A percentile compares a stretch with the other conserved stretches of the same genome.
These are phyloP conservation scores for Claviceps sp. DNA, from an alignment of 2,329 filamentous ascomycete species.

Conservation along the genomic window DNA sequence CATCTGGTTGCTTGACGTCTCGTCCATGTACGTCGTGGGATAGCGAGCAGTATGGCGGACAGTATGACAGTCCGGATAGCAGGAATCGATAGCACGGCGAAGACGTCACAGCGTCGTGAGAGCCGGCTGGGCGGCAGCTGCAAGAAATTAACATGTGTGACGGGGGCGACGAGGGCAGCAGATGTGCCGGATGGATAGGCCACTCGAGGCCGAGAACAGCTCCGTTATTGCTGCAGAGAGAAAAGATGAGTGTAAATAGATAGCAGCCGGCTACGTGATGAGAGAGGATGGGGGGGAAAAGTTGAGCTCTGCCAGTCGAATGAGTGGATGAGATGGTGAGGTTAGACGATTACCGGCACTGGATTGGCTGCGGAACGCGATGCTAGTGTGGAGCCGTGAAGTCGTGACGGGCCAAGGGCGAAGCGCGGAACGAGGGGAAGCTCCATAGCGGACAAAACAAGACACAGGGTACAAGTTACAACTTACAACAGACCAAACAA, in stretches of 20 bases:
- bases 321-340: conserved; percentile 3
- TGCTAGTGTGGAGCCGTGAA: conserved; percentile 25
- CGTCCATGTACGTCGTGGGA: conserved; percentile 4
- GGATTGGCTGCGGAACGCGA: conserved; percentile 20
- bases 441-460: too few relatives aligned
- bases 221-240: not conserved
- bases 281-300: not conserved
- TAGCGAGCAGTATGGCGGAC: not conserved
- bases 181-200: not conserved
- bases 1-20: conserved; percentile 27
- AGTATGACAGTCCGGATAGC: not conserved
- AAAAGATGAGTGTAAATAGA: not conserved
- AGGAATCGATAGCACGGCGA: conserved; percentile 19
- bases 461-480: too few relatives aligned
- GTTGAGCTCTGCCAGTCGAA: not conserved
- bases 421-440: not conserved
- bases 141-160: conserved; percentile 44
- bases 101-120: conserved; percentile 37
- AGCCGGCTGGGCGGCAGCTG: conserved; percentile 40
- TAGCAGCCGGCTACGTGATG: conserved; percentile 1
- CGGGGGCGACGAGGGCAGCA: conserved; percentile 14
- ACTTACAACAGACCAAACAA: too few relatives aligned
- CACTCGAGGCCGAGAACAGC: not conserved
- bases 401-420: conserved; percentile 11
- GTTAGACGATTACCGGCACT: conserved; percentile 12